Evolutionary conservation across 257 asterid genomes (phyloP), one percentile per base, ranked within the genome.

Genomic region (Nicotiana otophora): DNA sequence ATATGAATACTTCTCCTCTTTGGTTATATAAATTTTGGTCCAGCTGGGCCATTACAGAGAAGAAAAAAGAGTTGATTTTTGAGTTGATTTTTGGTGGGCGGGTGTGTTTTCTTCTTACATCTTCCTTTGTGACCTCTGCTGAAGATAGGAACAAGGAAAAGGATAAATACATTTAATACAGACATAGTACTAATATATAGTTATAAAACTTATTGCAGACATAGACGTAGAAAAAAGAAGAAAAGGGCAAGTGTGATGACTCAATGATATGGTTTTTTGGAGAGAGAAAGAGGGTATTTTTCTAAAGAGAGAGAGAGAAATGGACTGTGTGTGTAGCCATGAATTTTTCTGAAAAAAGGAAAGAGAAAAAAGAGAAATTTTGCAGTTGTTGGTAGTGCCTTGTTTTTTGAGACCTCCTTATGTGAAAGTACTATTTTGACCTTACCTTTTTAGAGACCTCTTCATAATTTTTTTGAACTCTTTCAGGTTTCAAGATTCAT

Each of bases 11-110:
- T 81, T 33, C 48, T 42, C 48, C 48, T 42, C 48, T 42, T 42
- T 42, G 48, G 48, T 42, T 42, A 42, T 8, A 42, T 33, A 80
- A 83, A 82, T 85, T 77, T 82, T 83, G 88, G 91, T 85, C 91
- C 90, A 88, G 89, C 87, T 89, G 83, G 92, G 89, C 90, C 90
- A 90, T 87, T 58, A 61, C 51, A 67, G 58, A 51, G 76, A 65
- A 31, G 2, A 1, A 39, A 39, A 39, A 36, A 36, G 46, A 39
- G 46, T 39, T 39, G 46, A 39, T 33, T 33, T 33, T 33, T 33
- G 42, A 36, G 42, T 36, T 36, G 42, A 36, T 42, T 42, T 42
- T 42, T 42, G 48, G 48, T 42, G 58, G 79, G 84, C 48, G 66
- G 20, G 85, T 72, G 78, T 39, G 55, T 48, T 84, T 83, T 82